These are phyloP conservation scores for Ophiostoma ips DNA, from an alignment of 2,329 filamentous ascomycete genomes.

Conservation along the genomic window DNA sequence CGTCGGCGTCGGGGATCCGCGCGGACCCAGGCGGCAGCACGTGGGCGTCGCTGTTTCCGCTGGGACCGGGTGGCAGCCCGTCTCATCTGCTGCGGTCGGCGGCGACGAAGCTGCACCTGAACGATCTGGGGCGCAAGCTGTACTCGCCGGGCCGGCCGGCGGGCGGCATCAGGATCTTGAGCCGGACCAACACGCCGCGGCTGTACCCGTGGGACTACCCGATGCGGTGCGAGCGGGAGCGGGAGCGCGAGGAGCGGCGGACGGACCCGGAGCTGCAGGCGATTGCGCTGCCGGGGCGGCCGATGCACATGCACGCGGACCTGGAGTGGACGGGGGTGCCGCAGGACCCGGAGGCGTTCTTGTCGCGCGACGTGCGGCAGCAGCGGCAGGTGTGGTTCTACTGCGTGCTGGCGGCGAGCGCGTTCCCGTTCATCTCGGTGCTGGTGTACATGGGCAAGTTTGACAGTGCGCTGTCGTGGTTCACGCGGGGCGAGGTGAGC, in stretches of 20 bases:
- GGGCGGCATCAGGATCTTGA: neutral
- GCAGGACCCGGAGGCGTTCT: slow-evolving; percentile 15
- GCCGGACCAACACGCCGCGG: slow-evolving; percentile 4
- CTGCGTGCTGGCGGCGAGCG: slow-evolving; percentile 24
- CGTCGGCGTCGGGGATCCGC: neutral
- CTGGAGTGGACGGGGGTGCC: slow-evolving; percentile 11
- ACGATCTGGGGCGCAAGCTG: neutral
- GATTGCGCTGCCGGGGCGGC: slow-evolving; percentile 5
- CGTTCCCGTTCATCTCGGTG: slow-evolving; percentile 33
- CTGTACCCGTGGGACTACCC: slow-evolving; percentile 17
- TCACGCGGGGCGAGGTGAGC: slow-evolving; percentile 31
- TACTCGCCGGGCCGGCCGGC: neutral
- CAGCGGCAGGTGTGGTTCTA: slow-evolving; percentile 26
- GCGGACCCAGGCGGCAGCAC: neutral
- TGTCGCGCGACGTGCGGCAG: slow-evolving; percentile 18
- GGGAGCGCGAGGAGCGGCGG: neutral
- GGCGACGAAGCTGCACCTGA: slow-evolving; percentile 7
- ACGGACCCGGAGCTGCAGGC: slow-evolving; percentile 13
- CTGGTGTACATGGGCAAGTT: slow-evolving; percentile 31
- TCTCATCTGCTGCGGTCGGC: slow-evolving; percentile 2
- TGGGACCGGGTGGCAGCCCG: neutral
- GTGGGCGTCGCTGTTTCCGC: slow-evolving; percentile 1
- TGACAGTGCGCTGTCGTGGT: slow-evolving; percentile 33
- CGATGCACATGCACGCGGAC: neutral
- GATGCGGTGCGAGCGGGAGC: slow-evolving; percentile 6